phyloP scores from a whole-genome alignment of 1,284 basidiomycete genomes.

The Vanrija pseudolonga region DNA sequence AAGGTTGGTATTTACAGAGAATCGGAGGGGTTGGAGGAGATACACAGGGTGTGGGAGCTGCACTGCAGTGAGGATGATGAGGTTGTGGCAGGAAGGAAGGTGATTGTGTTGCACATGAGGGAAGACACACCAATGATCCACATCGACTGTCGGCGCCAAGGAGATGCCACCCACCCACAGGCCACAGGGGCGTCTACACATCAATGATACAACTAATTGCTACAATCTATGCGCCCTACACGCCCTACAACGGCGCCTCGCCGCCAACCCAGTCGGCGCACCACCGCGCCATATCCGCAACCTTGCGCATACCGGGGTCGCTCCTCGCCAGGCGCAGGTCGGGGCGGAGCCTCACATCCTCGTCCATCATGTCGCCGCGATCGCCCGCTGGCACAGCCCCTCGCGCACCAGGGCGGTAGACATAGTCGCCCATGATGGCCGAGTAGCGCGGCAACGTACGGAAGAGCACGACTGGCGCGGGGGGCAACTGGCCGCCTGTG shows the following conservation, averaged over 20 bases:
- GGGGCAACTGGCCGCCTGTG: not conserved
- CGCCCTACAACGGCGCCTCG: constrained; percentile 16
- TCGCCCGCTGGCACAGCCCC: not conserved
- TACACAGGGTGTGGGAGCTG: no score
- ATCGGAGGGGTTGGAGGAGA: no score
- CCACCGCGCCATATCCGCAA: constrained; percentile 35
- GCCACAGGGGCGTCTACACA: not conserved
- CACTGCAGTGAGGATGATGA: no score
- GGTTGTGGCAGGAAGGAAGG: no score
- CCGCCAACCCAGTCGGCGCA: constrained; percentile 40
- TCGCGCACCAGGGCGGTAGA: constrained; percentile 11
- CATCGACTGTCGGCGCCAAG: no score
- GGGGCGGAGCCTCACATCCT: constrained; percentile 25
- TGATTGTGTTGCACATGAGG: no score
- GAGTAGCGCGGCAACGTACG: constrained; percentile 35
- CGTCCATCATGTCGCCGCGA: constrained; percentile 3
- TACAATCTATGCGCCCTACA: not conserved
- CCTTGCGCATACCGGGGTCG: constrained; percentile 32
- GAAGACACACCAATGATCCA: no score
- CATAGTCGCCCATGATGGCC: constrained; percentile 21
- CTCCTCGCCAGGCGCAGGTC: constrained; percentile 38
- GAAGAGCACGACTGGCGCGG: constrained; percentile 29
- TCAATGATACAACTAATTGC: not conserved
- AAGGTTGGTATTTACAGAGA: no score
- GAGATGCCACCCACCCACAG: no score